Percentiles rank a stretch among this genome's conserved stretches.
Conservation (phyloP, 805 yeast genomes). For the Candida tallmaniae region DNA sequence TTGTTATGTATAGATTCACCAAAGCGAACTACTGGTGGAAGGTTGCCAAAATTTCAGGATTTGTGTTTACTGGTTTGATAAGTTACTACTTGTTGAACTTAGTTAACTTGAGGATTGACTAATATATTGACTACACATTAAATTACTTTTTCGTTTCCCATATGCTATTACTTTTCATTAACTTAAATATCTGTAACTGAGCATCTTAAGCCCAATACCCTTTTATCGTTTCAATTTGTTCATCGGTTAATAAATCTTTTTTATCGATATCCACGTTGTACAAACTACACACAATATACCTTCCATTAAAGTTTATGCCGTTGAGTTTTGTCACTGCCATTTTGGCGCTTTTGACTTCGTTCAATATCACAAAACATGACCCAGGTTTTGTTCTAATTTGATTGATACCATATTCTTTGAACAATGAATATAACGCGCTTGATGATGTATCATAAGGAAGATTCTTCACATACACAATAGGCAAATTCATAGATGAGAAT, state of each 20-base stretch:
- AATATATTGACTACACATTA: slow-evolving; percentile 1
- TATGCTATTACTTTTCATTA: neutral
- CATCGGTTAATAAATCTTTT: slow-evolving; percentile 14
- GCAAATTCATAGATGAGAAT: slow-evolving; percentile 19
- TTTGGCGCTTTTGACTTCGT: slow-evolving; percentile 43
- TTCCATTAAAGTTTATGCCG: slow-evolving; percentile 55
- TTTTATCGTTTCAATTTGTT: slow-evolving; percentile 22
- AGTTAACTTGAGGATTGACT: slow-evolving; percentile 21
- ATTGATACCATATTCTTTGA: slow-evolving; percentile 53
- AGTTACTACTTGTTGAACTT: slow-evolving; percentile 44
- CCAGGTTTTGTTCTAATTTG: slow-evolving; percentile 43
- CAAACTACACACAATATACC: slow-evolving; percentile 51
- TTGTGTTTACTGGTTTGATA: slow-evolving; percentile 56
- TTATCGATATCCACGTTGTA: slow-evolving; percentile 39
- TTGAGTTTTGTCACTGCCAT: slow-evolving; percentile 51
- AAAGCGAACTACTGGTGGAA: slow-evolving; percentile 51
- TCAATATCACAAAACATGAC: slow-evolving; percentile 48
- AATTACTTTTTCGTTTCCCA: neutral
- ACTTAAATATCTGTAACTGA: neutral
- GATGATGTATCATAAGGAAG: slow-evolving; percentile 49
- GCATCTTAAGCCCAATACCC: neutral
- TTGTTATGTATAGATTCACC: slow-evolving; percentile 61
- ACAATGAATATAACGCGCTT: slow-evolving; percentile 45
- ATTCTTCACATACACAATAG: slow-evolving; percentile 53
- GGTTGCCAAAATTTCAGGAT: slow-evolving; percentile 61